These are phyloP conservation scores for Lasiosphaeria miniovina DNA, from an alignment of 495 filamentous ascomycete species.

Conservation along the genomic window DNA sequence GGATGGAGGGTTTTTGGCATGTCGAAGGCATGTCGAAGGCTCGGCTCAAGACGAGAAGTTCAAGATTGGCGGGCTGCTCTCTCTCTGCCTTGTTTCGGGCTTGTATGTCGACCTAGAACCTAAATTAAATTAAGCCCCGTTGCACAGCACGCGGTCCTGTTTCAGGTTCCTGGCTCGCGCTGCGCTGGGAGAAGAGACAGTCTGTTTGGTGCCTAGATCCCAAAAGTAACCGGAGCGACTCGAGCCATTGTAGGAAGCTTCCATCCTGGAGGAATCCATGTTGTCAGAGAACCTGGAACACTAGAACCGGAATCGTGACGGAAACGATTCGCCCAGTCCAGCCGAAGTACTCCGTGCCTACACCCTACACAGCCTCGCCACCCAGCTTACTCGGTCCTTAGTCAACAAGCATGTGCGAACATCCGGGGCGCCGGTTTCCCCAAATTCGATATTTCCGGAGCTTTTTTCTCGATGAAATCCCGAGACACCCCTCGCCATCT, in stretches of 20 bases:
- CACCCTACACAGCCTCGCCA: too few relatives aligned
- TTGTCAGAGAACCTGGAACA: background rate
- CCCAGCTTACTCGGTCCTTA: too few relatives aligned
- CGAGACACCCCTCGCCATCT: background rate
- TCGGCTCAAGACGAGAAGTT: slow-evolving; percentile 4
- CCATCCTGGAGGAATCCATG: background rate
- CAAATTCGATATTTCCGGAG: background rate
- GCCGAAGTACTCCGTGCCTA: background rate
- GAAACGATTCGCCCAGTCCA: background rate
- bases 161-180: background rate
- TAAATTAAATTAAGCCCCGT: background rate
- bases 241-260: too few relatives aligned
- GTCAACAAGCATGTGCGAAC: too few relatives aligned
- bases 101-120: too few relatives aligned
- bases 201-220: too few relatives aligned
- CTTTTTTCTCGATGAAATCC: background rate
- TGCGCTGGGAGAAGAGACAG: background rate
- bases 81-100: too few relatives aligned
- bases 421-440: background rate
- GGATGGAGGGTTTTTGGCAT: too few relatives aligned
- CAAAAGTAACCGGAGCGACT: too few relatives aligned
- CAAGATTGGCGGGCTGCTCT: slow-evolving; percentile 3
- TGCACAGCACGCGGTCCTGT: background rate
- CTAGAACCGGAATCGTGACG: background rate
- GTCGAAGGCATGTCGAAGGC: too few relatives aligned